Conservation (phyloP, 805 yeast species). For the Candida patagonica region DNA sequence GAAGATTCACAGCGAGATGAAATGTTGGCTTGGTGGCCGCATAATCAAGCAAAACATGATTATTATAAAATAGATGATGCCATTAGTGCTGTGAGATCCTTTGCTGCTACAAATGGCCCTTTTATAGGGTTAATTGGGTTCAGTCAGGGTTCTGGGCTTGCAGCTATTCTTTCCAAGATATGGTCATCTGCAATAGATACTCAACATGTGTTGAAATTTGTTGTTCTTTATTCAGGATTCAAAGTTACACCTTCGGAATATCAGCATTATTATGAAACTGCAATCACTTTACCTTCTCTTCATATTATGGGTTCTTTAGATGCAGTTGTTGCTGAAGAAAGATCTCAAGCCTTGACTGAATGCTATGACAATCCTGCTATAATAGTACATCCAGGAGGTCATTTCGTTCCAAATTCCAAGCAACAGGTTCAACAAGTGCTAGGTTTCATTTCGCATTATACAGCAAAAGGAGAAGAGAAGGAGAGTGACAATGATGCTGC, state of each 20-base stretch:
- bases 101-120: constrained; percentile 62
- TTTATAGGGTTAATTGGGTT: constrained; percentile 86
- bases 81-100: constrained; percentile 41
- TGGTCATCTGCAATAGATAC: constrained; percentile 41
- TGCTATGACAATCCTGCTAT: constrained; percentile 38
- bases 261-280: constrained; percentile 26
- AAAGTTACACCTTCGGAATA: constrained; percentile 19
- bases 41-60: constrained; percentile 32
- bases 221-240: constrained; percentile 65
- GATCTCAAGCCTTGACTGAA: constrained; percentile 53
- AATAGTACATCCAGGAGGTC: constrained; percentile 91
- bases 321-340: constrained; percentile 67
- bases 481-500: constrained; percentile 33
- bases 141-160: constrained; percentile 89
- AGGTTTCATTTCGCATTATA: constrained; percentile 19
- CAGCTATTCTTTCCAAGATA: constrained; percentile 56
- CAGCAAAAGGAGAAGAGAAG: constrained; percentile 15
- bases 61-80: constrained; percentile 32
- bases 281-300: constrained; percentile 37
- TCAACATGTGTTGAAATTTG: constrained; percentile 56
- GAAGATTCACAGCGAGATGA: constrained; percentile 38
- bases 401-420: constrained; percentile 87
- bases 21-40: constrained; percentile 63
- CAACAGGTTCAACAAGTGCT: constrained; percentile 31
- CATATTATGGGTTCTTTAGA: constrained; percentile 84